Conservation (phyloP, 1,284 basidiomycete genomes). For the Grifola frondosa region DNA sequence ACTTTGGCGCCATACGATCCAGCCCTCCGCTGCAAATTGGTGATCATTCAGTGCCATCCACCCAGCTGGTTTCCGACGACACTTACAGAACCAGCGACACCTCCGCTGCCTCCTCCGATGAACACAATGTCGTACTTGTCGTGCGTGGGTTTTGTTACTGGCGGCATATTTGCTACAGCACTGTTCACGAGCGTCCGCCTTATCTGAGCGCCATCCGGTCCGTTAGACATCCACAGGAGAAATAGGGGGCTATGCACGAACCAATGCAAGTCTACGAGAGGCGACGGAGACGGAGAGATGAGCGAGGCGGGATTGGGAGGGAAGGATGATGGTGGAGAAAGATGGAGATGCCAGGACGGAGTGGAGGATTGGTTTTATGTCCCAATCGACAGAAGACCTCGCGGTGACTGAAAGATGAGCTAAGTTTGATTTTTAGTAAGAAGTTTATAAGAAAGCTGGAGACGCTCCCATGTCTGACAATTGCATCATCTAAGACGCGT, state of each 20-base stretch:
- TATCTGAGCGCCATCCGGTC: conserved; percentile 38
- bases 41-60: conserved; percentile 2
- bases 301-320: conserved; percentile 1
- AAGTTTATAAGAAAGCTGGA: conserved; percentile 8
- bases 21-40: conserved; percentile 69
- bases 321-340: conserved; percentile 8
- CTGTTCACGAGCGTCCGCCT: conserved; percentile 46
- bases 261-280: conserved; percentile 20
- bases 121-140: conserved; percentile 80
- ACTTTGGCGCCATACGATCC: conserved; percentile 94
- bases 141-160: conserved; percentile 59
- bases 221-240: neutral
- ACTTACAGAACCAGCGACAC: conserved; percentile 73
- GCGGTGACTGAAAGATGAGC: neutral
- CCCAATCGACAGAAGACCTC: too few species aligned
- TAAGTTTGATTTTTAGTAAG: conserved; percentile 1
- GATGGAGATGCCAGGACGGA: conserved; percentile 21
- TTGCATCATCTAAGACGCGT: conserved; percentile 5
- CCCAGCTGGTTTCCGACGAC: too few species aligned
- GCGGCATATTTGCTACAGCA: conserved; percentile 55
- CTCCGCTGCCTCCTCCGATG: conserved; percentile 85
- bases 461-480: conserved; percentile 11
- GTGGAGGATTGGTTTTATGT: conserved; percentile 16
- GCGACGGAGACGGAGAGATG: conserved; percentile 14
- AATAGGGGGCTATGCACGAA: neutral